These are phyloP conservation scores for Kazachstania taianensis DNA, from an alignment of 805 yeast genomes.

Conservation along the genomic window DNA sequence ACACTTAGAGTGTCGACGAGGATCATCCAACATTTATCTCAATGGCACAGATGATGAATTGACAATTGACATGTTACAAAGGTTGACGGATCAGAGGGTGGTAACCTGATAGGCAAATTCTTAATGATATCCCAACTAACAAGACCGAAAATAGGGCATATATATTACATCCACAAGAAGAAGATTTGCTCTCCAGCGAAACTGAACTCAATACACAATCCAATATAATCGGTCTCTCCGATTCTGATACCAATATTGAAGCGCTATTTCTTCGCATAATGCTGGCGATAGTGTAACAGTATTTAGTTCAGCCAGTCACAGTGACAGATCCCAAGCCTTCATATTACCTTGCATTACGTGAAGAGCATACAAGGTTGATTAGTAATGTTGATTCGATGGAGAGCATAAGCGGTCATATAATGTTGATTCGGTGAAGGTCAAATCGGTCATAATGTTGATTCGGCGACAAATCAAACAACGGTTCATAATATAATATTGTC, in stretches of 20 bases:
- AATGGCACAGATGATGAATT: slow-evolving; percentile 11
- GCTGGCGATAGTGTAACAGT: too few species aligned
- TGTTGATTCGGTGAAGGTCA: too few species aligned
- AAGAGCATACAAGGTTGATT: too few species aligned
- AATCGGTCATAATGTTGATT: too few species aligned
- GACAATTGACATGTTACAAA: slow-evolving; percentile 4
- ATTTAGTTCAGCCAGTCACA: slow-evolving; percentile 2
- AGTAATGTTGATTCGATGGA: too few species aligned
- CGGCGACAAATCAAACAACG: too few species aligned
- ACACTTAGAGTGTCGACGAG: slow-evolving; percentile 26
- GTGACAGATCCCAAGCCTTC: too few species aligned
- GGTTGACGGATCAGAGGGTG: neutral
- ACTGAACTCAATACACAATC: neutral
- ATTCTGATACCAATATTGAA: neutral
- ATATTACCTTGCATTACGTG: too few species aligned
- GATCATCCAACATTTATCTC: slow-evolving; percentile 20
- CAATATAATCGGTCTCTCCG: neutral
- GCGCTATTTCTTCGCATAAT: neutral
- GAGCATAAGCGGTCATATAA: too few species aligned
- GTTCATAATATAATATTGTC: too few species aligned
- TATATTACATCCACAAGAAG: too few species aligned
- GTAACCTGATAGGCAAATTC: neutral
- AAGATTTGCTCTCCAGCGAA: neutral
- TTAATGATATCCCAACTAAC: neutral
- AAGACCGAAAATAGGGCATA: neutral